These are phyloP conservation scores for Ogataea henricii DNA, from an alignment of 805 yeast species.

Conservation along the genomic window DNA sequence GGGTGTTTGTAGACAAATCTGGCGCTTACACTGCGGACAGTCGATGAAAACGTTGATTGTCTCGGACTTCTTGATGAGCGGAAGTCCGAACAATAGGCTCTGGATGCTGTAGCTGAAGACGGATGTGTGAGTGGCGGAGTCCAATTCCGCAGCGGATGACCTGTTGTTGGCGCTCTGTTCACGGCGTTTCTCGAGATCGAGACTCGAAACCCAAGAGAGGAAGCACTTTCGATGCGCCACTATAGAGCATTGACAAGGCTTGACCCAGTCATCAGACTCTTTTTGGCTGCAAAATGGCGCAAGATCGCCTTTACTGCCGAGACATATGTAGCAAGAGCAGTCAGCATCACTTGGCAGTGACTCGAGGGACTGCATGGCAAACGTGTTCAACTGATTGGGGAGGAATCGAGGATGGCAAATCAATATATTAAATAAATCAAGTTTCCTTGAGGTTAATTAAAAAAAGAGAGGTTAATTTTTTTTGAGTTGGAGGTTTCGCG, in stretches of 20 bases:
- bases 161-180: conserved; percentile 7
- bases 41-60: conserved; percentile 26
- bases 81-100: conserved; percentile 20
- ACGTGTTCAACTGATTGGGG: too few relatives aligned
- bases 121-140: conserved; percentile 11
- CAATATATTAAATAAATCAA: neutral
- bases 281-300: conserved; percentile 34
- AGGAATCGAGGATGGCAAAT: neutral
- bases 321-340: conserved; percentile 32
- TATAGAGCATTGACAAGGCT: conserved; percentile 47
- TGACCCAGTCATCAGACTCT: conserved; percentile 43
- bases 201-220: conserved; percentile 41
- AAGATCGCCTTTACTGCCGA: conserved; percentile 32
- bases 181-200: conserved; percentile 27
- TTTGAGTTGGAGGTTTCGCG: neutral
- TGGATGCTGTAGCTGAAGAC: conserved; percentile 19
- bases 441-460: too few relatives aligned
- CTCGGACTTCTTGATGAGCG: conserved; percentile 22
- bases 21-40: conserved; percentile 42
- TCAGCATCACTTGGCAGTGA: conserved; percentile 13
- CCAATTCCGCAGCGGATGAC: conserved; percentile 1
- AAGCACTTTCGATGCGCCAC: conserved; percentile 48
- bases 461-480: too few relatives aligned
- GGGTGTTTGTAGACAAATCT: conserved; percentile 31
- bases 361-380: conserved; percentile 23